These are phyloP conservation scores for Claviceps quebecensis DNA, from an alignment of 2,329 filamentous ascomycete genomes.

Conservation along the genomic window DNA sequence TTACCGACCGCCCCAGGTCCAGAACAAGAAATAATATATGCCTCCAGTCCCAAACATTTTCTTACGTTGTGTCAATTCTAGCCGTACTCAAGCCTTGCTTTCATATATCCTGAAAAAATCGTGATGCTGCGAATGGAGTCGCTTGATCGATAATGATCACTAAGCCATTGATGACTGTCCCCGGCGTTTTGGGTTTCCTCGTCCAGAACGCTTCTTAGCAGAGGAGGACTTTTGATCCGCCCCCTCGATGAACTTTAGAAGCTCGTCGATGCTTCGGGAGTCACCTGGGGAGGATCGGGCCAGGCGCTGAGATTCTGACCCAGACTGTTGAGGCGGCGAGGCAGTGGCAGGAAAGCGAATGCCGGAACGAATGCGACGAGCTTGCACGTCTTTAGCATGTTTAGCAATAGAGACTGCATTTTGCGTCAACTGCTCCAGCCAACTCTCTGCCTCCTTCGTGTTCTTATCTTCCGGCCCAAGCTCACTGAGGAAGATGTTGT, in stretches of 20 bases:
- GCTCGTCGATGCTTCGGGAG: conserved; percentile 77
- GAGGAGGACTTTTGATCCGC: conserved; percentile 36
- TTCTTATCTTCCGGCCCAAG: conserved; percentile 88
- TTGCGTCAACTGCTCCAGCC: conserved; percentile 91
- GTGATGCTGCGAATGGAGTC: neutral
- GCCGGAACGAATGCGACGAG: conserved; percentile 54
- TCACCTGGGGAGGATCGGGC: conserved; percentile 37
- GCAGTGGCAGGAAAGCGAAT: conserved; percentile 45
- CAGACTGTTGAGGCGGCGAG: conserved; percentile 13
- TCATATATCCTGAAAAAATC: neutral
- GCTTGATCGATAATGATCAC: neutral
- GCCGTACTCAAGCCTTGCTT: neutral
- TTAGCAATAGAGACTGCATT: conserved; percentile 91
- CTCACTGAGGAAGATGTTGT: conserved; percentile 82
- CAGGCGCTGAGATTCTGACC: conserved; percentile 19
- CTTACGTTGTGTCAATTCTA: neutral
- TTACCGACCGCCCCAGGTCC: neutral
- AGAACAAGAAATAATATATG: neutral
- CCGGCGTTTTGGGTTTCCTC: conserved; percentile 42
- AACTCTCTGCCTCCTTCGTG: conserved; percentile 93
- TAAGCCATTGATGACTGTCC: conserved; percentile 15
- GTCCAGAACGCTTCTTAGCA: conserved; percentile 41
- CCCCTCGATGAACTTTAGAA: conserved; percentile 90
- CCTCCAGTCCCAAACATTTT: neutral
- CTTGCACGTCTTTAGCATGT: conserved; percentile 76